Percentiles rank a stretch among this genome's conserved stretches.
These are phyloP conservation scores for Chloranthus sessilifolius DNA, from an alignment of 164 flowering plant genomes.

Conservation along the genomic window DNA sequence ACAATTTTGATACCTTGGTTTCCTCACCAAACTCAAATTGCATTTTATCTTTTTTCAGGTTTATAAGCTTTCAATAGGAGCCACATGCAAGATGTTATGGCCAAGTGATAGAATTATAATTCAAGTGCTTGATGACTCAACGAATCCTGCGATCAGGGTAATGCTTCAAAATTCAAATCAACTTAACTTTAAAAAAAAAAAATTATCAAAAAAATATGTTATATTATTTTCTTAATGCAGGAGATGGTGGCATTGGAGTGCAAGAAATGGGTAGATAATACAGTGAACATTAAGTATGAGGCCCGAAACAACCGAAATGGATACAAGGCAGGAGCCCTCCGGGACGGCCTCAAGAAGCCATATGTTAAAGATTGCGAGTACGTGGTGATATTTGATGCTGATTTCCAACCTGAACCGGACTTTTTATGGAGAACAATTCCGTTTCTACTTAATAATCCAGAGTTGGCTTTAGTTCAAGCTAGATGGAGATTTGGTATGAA, in stretches of 20 bases:
- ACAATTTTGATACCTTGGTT: no score
- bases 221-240: no score
- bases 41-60: conserved; percentile 25
- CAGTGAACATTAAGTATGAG: conserved; percentile 49
- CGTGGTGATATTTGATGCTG: conserved; percentile 63
- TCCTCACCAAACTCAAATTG: background rate
- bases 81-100: conserved; percentile 57
- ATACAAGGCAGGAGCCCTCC: conserved; percentile 67
- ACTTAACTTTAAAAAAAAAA: no score
- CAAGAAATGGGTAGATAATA: conserved; percentile 44
- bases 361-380: conserved; percentile 55
- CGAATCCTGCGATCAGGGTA: conserved; percentile 41
- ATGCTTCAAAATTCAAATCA: background rate
- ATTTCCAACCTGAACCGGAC: conserved; percentile 63
- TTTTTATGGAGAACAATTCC: conserved; percentile 53
- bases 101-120: conserved; percentile 51
- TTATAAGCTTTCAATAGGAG: conserved; percentile 64
- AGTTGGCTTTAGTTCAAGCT: conserved; percentile 64
- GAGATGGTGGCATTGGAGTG: conserved; percentile 58
- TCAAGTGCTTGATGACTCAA: conserved; percentile 71
- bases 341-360: conserved; percentile 39
- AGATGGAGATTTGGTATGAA: conserved; percentile 60
- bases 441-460: conserved; percentile 43
- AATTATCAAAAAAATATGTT: no score
- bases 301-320: conserved; percentile 51